Percentiles rank a stretch among this genome's conserved stretches.
Evolutionary conservation across 805 yeast species (phyloP).

Genomic region (Zygotorulaspora chibaensis): DNA sequence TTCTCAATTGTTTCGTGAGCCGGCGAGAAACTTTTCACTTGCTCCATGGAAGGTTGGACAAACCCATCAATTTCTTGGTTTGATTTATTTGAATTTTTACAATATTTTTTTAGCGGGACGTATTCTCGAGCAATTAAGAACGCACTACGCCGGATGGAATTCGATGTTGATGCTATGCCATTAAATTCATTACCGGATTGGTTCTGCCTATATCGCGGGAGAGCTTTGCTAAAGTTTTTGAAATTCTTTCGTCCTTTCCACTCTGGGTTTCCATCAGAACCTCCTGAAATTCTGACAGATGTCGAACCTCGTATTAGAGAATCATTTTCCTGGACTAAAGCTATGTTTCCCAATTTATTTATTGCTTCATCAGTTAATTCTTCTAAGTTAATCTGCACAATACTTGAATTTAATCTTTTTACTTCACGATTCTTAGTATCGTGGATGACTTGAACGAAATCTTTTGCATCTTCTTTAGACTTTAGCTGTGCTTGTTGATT

Average conservation of each 20-base stretch:
- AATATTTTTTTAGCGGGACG: constrained; percentile 29
- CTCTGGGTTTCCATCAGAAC: constrained; percentile 6
- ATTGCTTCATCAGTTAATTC: constrained; percentile 34
- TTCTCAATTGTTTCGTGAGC: neutral
- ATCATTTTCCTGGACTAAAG: constrained; percentile 34
- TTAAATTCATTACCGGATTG: constrained; percentile 1
- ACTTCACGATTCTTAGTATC: constrained; percentile 32
- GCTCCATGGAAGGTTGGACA: neutral
- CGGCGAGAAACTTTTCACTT: neutral
- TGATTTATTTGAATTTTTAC: constrained; percentile 6
- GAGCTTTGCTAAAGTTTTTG: constrained; percentile 37
- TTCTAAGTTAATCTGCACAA: constrained; percentile 24
- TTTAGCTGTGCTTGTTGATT: neutral
- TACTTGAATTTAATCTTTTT: constrained; percentile 25
- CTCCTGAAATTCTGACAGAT: neutral
- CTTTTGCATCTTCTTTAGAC: neutral
- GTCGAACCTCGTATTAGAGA: constrained; percentile 18
- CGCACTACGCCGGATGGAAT: constrained; percentile 20
- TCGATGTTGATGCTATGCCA: constrained; percentile 12
- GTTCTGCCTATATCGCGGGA: constrained; percentile 18
- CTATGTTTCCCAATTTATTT: constrained; percentile 32
- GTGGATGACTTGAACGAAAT: constrained; percentile 33
- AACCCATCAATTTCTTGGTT: constrained; percentile 7
- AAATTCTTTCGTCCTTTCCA: constrained; percentile 39
- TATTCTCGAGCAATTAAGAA: constrained; percentile 34